phyloP scores from a whole-genome alignment of 2,329 filamentous ascomycete species.

The Ophiosphaerella herpotricha region DNA sequence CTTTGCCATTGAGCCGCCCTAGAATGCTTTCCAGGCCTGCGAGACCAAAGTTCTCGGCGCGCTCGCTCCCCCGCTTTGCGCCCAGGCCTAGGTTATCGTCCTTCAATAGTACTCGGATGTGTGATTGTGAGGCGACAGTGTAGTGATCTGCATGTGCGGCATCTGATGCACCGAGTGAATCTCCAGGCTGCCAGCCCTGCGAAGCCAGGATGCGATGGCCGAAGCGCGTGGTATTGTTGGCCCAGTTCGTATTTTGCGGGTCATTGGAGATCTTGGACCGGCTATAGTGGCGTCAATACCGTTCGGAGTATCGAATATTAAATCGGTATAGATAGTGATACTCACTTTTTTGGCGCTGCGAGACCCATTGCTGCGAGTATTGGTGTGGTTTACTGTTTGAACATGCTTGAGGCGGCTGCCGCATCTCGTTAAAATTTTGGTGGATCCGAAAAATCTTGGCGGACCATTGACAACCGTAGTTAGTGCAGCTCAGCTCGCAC shows the following conservation, averaged over 20 bases:
- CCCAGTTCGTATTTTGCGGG: slow-evolving; percentile 96
- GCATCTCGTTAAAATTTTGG: slow-evolving; percentile 30
- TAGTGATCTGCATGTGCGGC: slow-evolving; percentile 76
- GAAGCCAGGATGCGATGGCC: slow-evolving; percentile 86
- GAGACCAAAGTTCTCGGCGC: slow-evolving; percentile 76
- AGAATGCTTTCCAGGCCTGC: slow-evolving; percentile 85
- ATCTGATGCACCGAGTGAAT: slow-evolving; percentile 77
- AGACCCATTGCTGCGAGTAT: slow-evolving; percentile 63
- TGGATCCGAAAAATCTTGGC: slow-evolving; percentile 38
- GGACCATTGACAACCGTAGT: slow-evolving; percentile 18
- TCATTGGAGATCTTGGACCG: slow-evolving; percentile 80
- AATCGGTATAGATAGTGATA: background rate
- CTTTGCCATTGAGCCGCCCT: slow-evolving; percentile 87
- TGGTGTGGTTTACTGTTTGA: slow-evolving; percentile 3
- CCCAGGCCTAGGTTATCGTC: slow-evolving; percentile 91
- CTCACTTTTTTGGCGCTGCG: slow-evolving; percentile 69
- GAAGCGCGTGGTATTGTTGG: slow-evolving; percentile 77
- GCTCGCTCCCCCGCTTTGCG: slow-evolving; percentile 72
- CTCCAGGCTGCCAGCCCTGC: slow-evolving; percentile 89
- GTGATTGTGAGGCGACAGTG: slow-evolving; percentile 78
- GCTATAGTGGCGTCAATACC: slow-evolving; percentile 43
- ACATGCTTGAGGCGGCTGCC: slow-evolving; percentile 16
- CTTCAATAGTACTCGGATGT: slow-evolving; percentile 83
- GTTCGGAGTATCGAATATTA: background rate
- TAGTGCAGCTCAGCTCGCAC: too few relatives aligned